Conservation (phyloP, 2,329 filamentous ascomycete species). For the Calonectria pseudoturangicola region DNA sequence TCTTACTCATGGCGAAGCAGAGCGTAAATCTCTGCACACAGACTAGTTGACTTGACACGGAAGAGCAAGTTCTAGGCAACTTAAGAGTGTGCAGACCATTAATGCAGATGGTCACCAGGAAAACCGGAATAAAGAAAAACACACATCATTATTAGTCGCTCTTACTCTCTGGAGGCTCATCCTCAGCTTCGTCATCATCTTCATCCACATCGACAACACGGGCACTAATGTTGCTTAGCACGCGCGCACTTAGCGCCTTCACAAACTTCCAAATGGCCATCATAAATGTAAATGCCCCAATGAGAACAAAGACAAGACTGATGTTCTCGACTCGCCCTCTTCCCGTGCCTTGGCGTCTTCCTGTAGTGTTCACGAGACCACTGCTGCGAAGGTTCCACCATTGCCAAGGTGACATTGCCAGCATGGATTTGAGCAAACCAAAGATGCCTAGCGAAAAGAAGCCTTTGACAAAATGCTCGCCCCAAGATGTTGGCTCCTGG, state of each 20-base stretch:
- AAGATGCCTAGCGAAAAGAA: constrained; percentile 92
- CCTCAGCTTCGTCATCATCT: constrained; percentile 68
- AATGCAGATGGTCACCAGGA: constrained; percentile 32
- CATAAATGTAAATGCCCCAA: constrained; percentile 88
- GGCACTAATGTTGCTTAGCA: constrained; percentile 86
- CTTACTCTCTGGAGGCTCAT: constrained; percentile 52
- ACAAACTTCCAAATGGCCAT: constrained; percentile 91
- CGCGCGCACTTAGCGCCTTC: constrained; percentile 80
- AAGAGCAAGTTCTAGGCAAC: constrained; percentile 86
- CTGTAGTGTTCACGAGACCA: constrained; percentile 71
- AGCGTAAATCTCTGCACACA: constrained; percentile 88
- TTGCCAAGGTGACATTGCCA: constrained; percentile 84
- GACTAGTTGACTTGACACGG: constrained; percentile 97
- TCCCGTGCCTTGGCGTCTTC: constrained; percentile 77
- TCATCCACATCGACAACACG: constrained; percentile 87
- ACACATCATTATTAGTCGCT: constrained; percentile 54
- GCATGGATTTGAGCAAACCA: constrained; percentile 87
- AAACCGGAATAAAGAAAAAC: constrained; percentile 18
- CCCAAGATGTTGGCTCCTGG: constrained; percentile 78
- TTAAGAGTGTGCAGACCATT: constrained; percentile 90
- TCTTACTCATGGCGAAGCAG: constrained; percentile 63
- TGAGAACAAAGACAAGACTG: constrained; percentile 84
- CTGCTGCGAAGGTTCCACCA: constrained; percentile 84
- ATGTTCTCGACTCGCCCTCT: constrained; percentile 86
- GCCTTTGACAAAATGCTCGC: constrained; percentile 90